Evolutionary conservation across 495 filamentous ascomycete species (phyloP), one percentile per base, ranked within the genome.

Genomic region (Talaromyces nanjingensis): DNA sequence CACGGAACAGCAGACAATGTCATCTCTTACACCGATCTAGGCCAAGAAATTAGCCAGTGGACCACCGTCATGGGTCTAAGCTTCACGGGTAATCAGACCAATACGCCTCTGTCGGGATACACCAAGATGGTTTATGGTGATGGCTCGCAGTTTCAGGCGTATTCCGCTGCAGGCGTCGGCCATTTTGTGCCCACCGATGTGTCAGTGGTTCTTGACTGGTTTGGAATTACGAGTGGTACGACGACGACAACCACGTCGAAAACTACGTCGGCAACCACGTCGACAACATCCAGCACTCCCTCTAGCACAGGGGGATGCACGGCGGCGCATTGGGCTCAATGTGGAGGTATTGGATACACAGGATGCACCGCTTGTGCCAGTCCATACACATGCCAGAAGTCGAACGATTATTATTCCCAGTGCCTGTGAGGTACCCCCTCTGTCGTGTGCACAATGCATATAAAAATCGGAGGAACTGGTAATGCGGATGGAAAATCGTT

Each of bases 41-140:
- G 62, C 75, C 22, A 83, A 85, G 74, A 78, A 77, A 70, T 84
- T 55, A 84, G 84, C 77, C 80, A 87, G 72, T 87, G 84, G 84
- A 74, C 79, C 5, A 76, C 75, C 18, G 79, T 87, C 1, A 73
- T 83, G 12, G 80, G 78, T 27, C 66, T 69, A 12, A 59, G 68
- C 14, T 74, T 77, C 7, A 67, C 70, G 6, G 68, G 65, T 62
- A 76, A 74, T 60, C 69, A 71, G 45, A 45, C 68, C 31, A 77
- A 82, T 64, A 67, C 70, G 4, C 80, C 80, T 0, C 24, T 59
- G 14, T 37, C 56, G 8, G 56, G 56, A n/a, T 71, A 80, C 66
- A 82, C 83, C 1, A 70, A 80, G 68, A 81, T 76, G 45, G 77
- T 79, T 63, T 86, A 84, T 68, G 84, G 84, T 7, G 64, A 77